Evolutionary conservation across 2,329 filamentous ascomycete genomes (phyloP), one percentile per base, ranked within the genome.

Genomic region (Xylaria sp.): DNA sequence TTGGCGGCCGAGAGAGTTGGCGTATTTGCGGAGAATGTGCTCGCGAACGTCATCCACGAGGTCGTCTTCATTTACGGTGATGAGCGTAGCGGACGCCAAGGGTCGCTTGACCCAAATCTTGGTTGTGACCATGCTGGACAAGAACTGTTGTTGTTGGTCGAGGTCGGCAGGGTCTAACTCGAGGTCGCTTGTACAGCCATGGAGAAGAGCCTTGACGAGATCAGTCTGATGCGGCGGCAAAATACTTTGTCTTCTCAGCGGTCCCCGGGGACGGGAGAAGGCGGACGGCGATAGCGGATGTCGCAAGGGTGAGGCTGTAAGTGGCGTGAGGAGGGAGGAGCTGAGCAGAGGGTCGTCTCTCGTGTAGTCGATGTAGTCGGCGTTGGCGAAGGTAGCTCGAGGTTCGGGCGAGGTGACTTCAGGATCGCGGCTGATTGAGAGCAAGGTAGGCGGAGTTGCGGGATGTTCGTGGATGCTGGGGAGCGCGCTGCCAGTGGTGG

Each of bases 21-120:
- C 90, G 80, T 98, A 99, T 83, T 98, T 98, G 77, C 89, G 90
- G 75, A 98, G 84, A 66, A 98, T 96, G 85, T 94, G 89, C 75
- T 98, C 96, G 75, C 95, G 92, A 70, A 97, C 91, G 81, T 98
- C 95, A 80, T 99, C 96, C 66, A 98, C 94, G 75, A 98, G 83
- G 78, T 97, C 94, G 76, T 97, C 94, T 76, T 97, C 92, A 74
- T 89, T 87, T 75, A 97, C 92, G 69, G 91, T 90, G 64, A 99
- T 91, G 76, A 96, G 86, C 15, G 96, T 99, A 48, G 95, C 90
- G 66, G 95, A 98, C 68, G 91, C 92, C 72, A 91, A 88, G 23
- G 92, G 92, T 76, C 95, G 88, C 84, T 92, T 96, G 78, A 98
- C 95, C 96, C 96, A 99, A 75, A 98, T 90, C 85, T 97, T 98